Evolutionary conservation across 2,329 filamentous ascomycete species (phyloP), one percentile per base, ranked within the genome.

Genomic region (Daldinia sp.): DNA sequence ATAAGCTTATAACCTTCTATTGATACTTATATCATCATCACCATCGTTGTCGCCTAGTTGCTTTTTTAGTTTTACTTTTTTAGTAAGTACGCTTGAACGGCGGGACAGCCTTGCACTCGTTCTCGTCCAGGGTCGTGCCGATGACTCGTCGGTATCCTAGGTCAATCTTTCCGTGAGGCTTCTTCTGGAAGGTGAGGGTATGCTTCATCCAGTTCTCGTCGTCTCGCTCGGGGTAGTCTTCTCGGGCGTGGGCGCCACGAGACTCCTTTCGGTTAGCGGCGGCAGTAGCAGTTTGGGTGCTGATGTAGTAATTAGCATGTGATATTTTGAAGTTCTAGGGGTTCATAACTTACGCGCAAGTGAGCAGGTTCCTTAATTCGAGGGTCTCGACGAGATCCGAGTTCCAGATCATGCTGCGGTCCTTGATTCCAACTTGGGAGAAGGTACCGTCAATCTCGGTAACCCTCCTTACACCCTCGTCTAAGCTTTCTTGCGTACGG

Each of bases 391-490:
- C 93, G 35, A 98, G 87, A 76, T 98, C 94, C 21, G 92, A 93
- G 88, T 98, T 98, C 94, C 94, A 98, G 84, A 98, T 98, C 94
- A 98, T 97, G 86, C 92, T 96, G 80, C 95, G 91, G 80, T 98
- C 94, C 87, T 97, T 96, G 82, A 92, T 97, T 75, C 93, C 92
- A 72, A 98, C 90, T 75, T 97, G 85, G 72, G 84, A 81, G 82
- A 91, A 98, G 74, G 83, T 85, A 72, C 86, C 80, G 78, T 98
- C 94, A 72, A 98, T 92, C 71, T 93, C 88, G 69, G 82, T 88
- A 78, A 98, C 95, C 84, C 89, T 94, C 80, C 85, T 83, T 66
- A 97, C 94, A 87, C 94, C 94, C 80, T 97, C 92, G 71, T 97
- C 93, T 78, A 98, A 87, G 70, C 89, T 93, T 80, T 96, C 91